Evolutionary conservation across 768 basidiomycete genomes (phyloP), one percentile per base, ranked within the genome.

Genomic region (Hydnomerulius pinastri): DNA sequence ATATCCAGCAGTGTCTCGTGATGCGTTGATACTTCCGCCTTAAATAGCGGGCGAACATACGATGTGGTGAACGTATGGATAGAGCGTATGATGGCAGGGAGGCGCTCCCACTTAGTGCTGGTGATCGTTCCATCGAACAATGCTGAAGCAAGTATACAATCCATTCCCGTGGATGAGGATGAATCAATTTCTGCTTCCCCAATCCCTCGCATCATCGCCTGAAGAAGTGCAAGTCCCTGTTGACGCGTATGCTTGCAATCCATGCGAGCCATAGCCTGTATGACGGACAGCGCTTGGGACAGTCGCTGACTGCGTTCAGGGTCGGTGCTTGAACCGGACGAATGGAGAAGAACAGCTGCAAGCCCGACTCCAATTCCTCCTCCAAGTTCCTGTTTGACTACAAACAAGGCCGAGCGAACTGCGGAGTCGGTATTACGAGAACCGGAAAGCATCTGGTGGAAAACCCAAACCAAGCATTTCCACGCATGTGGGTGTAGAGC

Each of bases 391-490:
- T 84, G 77, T 18, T 65, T 71, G 24, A 85, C 61, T 4, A 78
- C 62, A 27, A 56, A 59, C 53, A 78, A 77, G 1, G 74, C 73
- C 0, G 62, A 66, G 13, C 74, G 70, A 32, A 62, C 67, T 3
- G 65, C 59, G 13, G 63, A 48, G 4, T 69, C 61, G 11, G 58
- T 45, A 3, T 53, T 47, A 13, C 56, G 59, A 11, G 55, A 18
- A 28, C 21, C 30, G 38, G 49, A 17, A 37, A 72, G 69, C 39
- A 83, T 58, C 15, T 71, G 72, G 17, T 73, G 65, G 50, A 78
- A 83, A 2, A 77, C 74, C 83, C 84, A 85, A 18, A 85, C 64
- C 23, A 85, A 67, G 44, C 77, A 73, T 44, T 69, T 72, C 83
- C 83, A 86, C 18, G 78, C 63, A 29, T 72, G 72, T 1, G 74